Conservation (phyloP, 805 yeast species). For the Saturnispora hagleri region DNA sequence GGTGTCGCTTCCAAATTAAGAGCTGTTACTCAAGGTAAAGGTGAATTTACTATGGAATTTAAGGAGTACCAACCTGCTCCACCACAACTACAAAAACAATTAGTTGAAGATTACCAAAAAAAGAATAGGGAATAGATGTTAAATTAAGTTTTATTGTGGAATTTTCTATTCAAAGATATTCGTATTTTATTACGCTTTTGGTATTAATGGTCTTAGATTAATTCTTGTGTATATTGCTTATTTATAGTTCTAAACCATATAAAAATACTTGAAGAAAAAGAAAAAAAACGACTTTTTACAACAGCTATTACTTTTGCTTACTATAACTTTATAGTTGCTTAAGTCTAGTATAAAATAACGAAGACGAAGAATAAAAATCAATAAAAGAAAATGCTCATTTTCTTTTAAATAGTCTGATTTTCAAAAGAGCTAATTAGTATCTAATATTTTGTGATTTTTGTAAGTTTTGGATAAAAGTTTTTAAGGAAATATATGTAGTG, state of each 20-base stretch:
- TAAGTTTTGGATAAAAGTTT: not conserved
- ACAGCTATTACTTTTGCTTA: not conserved
- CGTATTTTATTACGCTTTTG: not conserved
- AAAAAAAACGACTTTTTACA: not conserved
- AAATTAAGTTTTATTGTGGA: not conserved
- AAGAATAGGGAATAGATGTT: conserved; percentile 29
- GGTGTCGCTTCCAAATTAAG: conserved; percentile 93
- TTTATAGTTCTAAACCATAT: not conserved
- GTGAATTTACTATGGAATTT: conserved; percentile 94
- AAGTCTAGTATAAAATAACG: not conserved
- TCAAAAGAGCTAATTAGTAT: not conserved
- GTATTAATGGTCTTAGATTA: not conserved
- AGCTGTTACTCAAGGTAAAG: conserved; percentile 98
- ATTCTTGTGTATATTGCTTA: conserved; percentile 1
- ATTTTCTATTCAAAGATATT: not conserved
- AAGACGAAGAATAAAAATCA: not conserved
- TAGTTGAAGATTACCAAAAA: conserved; percentile 76
- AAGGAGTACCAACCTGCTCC: conserved; percentile 86
- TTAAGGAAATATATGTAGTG: not conserved
- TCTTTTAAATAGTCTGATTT: not conserved
- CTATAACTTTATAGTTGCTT: not conserved
- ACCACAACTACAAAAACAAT: conserved; percentile 81
- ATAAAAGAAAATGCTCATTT: not conserved
- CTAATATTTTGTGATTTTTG: not conserved
- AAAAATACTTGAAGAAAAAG: not conserved